Evolutionary conservation across 2,329 filamentous ascomycete genomes (phyloP).

Genomic region (Lecanosticta acicola): DNA sequence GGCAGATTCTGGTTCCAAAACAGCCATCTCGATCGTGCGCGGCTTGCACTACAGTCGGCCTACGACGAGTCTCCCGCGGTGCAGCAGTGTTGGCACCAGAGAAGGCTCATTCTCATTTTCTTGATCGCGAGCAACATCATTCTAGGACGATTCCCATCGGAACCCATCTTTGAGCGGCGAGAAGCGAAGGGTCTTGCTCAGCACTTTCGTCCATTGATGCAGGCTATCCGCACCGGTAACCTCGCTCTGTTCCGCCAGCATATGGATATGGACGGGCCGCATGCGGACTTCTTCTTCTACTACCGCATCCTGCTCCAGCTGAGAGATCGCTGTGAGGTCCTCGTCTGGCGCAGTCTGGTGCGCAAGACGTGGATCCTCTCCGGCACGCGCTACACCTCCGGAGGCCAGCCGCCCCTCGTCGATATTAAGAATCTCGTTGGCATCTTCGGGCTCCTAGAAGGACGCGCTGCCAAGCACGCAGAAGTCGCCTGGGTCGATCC

Average conservation of each 20-base stretch:
- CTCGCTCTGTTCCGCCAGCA: conserved; percentile 67
- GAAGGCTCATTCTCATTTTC: conserved; percentile 74
- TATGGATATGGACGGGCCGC: conserved; percentile 48
- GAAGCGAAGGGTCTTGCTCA: conserved; percentile 61
- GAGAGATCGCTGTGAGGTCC: conserved; percentile 68
- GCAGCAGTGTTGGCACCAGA: conserved; percentile 56
- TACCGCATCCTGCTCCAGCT: conserved; percentile 72
- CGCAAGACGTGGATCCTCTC: conserved; percentile 72
- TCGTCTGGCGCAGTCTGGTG: conserved; percentile 78
- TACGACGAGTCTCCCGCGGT: conserved; percentile 64
- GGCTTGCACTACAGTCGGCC: conserved; percentile 68
- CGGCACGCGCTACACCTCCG: conserved; percentile 54
- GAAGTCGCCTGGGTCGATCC: conserved; percentile 39
- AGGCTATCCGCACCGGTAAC: conserved; percentile 67
- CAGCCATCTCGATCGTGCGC: conserved; percentile 73
- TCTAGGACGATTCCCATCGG: conserved; percentile 73
- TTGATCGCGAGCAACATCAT: conserved; percentile 78
- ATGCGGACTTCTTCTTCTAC: conserved; percentile 68
- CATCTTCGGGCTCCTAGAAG: conserved; percentile 61
- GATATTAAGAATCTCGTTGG: conserved; percentile 63
- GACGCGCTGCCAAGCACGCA: conserved; percentile 35
- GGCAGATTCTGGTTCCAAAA: conserved; percentile 85
- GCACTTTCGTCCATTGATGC: conserved; percentile 68
- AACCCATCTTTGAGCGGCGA: conserved; percentile 59
- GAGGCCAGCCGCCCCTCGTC: conserved; percentile 64